phyloP scores from a whole-genome alignment of 2,329 filamentous ascomycete species.

The Fusarium neocosmosporiellum region DNA sequence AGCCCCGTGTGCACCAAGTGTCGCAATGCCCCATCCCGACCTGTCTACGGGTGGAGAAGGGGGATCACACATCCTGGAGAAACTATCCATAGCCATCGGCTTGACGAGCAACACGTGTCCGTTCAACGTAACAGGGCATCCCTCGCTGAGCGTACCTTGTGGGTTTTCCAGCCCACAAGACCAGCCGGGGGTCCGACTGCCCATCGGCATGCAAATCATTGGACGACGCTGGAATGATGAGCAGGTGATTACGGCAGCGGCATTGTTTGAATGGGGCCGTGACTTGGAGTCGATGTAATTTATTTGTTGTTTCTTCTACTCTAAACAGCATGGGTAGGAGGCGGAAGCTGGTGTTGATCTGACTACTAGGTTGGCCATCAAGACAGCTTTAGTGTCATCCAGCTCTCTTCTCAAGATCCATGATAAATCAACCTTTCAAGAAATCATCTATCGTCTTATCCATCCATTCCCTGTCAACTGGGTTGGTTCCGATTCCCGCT shows the following conservation, averaged over 20 bases:
- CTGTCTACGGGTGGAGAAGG: constrained; percentile 17
- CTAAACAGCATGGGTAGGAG: not conserved
- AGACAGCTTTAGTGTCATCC: not conserved
- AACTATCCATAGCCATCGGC: constrained; percentile 57
- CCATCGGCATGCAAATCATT: constrained; percentile 47
- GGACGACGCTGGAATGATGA: constrained; percentile 45
- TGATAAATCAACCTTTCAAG: constrained; percentile 8
- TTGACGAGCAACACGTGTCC: constrained; percentile 58
- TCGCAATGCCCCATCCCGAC: constrained; percentile 52
- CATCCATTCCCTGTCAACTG: constrained; percentile 47
- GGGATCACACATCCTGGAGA: constrained; percentile 47
- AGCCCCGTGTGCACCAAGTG: constrained; percentile 59
- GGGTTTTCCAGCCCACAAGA: constrained; percentile 30
- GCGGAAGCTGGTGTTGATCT: not conserved
- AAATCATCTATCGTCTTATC: constrained; percentile 45
- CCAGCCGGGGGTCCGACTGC: constrained; percentile 30
- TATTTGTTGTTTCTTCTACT: not conserved
- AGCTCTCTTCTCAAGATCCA: not conserved
- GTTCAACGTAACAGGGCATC: constrained; percentile 63
- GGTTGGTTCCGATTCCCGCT: constrained; percentile 47
- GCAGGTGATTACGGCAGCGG: constrained; percentile 33
- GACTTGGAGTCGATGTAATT: not conserved
- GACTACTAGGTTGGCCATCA: not conserved
- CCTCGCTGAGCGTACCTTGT: constrained; percentile 59
- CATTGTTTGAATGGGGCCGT: constrained; percentile 38